These are phyloP conservation scores for Mycena capillaripes DNA, from an alignment of 768 basidiomycete genomes.

Conservation along the genomic window DNA sequence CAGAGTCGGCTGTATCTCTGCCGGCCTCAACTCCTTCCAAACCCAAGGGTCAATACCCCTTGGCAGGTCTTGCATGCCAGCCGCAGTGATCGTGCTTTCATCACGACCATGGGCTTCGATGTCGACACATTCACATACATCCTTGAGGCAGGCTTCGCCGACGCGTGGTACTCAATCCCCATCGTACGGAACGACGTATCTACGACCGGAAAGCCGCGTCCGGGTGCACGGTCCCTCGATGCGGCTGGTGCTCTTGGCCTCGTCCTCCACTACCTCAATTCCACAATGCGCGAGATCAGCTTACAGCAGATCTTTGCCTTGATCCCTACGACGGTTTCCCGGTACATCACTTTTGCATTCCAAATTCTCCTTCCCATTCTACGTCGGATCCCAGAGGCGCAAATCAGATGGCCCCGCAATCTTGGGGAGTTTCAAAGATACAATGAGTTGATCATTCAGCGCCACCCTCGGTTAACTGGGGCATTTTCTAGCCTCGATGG, in stretches of 20 bases:
- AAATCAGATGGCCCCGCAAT: slow-evolving; percentile 42
- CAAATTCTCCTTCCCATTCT: slow-evolving; percentile 47
- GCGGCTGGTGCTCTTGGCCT: no score
- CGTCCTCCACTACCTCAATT: no score
- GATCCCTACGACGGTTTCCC: slow-evolving; percentile 50
- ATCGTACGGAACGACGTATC: slow-evolving; percentile 50
- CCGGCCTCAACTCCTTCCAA: slow-evolving; percentile 47
- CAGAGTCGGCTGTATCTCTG: slow-evolving; percentile 42
- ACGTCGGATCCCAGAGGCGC: slow-evolving; percentile 44
- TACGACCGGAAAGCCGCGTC: slow-evolving; percentile 27
- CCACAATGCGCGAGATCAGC: no score
- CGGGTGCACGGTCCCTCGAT: no score
- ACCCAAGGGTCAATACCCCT: slow-evolving; percentile 49
- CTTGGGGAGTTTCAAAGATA: slow-evolving; percentile 45
- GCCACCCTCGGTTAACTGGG: slow-evolving; percentile 51
- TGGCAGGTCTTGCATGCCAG: slow-evolving; percentile 51
- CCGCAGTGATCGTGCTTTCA: slow-evolving; percentile 54
- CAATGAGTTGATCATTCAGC: slow-evolving; percentile 41
- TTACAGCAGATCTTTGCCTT: slow-evolving; percentile 64
- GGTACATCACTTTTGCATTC: slow-evolving; percentile 53
- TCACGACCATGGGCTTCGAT: slow-evolving; percentile 61
- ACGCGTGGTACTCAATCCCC: slow-evolving; percentile 38
- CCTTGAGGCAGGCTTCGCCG: slow-evolving; percentile 49
- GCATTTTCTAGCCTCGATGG: slow-evolving; percentile 60
- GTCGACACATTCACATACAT: slow-evolving; percentile 52